phyloP scores from a whole-genome alignment of 306 rosid species.

The Fragaria vesca region DNA sequence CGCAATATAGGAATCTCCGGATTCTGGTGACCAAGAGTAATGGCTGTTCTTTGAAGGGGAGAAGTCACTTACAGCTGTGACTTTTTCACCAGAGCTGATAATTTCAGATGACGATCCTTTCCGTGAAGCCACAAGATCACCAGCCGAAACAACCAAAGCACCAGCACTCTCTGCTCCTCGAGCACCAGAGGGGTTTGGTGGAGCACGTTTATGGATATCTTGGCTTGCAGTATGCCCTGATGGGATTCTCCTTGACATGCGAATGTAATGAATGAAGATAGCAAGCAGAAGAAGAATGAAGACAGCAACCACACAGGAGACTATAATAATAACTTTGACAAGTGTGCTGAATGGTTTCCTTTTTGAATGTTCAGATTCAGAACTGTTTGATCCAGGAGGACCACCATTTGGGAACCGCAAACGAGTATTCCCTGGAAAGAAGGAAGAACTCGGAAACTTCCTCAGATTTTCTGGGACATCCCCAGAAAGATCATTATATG shows the following conservation, averaged over 20 bases:
- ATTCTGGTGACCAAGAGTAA: constrained; percentile 90
- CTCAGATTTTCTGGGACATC: constrained; percentile 74
- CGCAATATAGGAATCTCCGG: constrained; percentile 67
- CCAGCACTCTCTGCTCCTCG: constrained; percentile 50
- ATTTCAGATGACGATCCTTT: constrained; percentile 77
- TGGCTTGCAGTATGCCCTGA: constrained; percentile 47
- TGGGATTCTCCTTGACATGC: constrained; percentile 59
- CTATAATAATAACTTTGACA: constrained; percentile 79
- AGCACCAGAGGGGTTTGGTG: constrained; percentile 48
- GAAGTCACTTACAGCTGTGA: constrained; percentile 57
- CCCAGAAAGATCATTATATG: constrained; percentile 84
- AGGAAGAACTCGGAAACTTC: constrained; percentile 74
- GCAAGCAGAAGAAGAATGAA: constrained; percentile 77
- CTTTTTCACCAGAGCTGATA: constrained; percentile 66
- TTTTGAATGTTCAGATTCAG: constrained; percentile 42
- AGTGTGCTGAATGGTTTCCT: constrained; percentile 59
- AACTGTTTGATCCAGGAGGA: constrained; percentile 51
- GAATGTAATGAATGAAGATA: constrained; percentile 71
- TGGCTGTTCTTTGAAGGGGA: constrained; percentile 85
- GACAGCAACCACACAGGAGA: constrained; percentile 74
- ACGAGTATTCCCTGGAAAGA: constrained; percentile 78
- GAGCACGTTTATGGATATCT: constrained; percentile 40
- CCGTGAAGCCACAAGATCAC: constrained; percentile 70
- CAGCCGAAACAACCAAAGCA: constrained; percentile 77
- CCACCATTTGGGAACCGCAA: constrained; percentile 52